A percentile compares a stretch with the other conserved stretches of the same genome.
Evolutionary conservation across 1,139 yeast species (phyloP).

Genomic region (Hyphopichia pseudoburtonii): DNA sequence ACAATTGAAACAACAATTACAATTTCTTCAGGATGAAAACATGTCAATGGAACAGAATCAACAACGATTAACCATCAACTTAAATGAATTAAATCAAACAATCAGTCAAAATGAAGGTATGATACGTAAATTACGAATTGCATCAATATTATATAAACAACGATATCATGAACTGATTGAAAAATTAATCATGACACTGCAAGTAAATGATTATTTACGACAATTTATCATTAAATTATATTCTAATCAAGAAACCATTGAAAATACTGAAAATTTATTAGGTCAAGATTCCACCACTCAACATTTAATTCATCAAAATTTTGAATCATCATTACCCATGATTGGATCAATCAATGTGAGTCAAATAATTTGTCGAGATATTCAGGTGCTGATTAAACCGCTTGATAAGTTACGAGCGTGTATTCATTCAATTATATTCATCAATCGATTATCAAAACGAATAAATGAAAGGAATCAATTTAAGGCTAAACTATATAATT

Average conservation of each 20-base stretch:
- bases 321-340: not conserved
- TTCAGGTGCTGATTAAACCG: too few relatives aligned
- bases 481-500: too few relatives aligned
- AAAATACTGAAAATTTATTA: not conserved
- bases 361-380: too few relatives aligned
- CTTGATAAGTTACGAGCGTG: too few relatives aligned
- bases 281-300: not conserved
- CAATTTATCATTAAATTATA: not conserved
- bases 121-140: not conserved
- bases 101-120: not conserved
- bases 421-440: too few relatives aligned
- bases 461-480: too few relatives aligned
- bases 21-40: not conserved
- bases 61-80: not conserved
- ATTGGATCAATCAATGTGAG: too few relatives aligned
- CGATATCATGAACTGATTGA: not conserved
- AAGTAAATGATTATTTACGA: not conserved
- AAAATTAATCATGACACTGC: too few relatives aligned
- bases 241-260: not conserved
- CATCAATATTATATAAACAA: slow-evolving; percentile 1
- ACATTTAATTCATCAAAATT: not conserved
- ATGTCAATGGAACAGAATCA: not conserved
- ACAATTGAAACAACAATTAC: not conserved
- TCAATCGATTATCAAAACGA: too few relatives aligned
- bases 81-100: not conserved